Base-by-base conservation (phyloP, 345 rosid genomes). In the Mangifera indica region DNA sequence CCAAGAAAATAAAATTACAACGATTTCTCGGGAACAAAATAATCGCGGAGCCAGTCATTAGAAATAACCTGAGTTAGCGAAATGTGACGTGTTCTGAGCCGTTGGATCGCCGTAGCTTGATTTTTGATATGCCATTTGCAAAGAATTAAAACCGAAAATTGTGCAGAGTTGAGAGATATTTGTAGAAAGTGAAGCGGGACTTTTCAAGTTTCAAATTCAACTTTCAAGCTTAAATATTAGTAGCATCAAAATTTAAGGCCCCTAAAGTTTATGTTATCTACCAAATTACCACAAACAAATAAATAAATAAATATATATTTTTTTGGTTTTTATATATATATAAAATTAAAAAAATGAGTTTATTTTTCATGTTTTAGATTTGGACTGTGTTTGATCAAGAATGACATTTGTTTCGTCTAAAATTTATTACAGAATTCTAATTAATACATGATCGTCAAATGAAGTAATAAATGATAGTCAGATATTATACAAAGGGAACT, bases 91-190 rank as follows among this genome's bases (percentile, higher is more conserved):
- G 63, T 73, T 71, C 54, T 63, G 76, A 63, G 51, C 59, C 59
- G 72, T 42, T 61, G 71, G 69, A 54, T 72, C 71, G 45, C 57
- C 37, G 71, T 48, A 61, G 73, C 65, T 67, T 49, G 81, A 37
- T 37, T 53, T 48, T 17, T 59, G 68, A 48, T 64, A 70, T 58
- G 72, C 77, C 82, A 80, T 83, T 9, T 37, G 12, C 40, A 67
- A 59, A 55, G 4, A 15, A n/a, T 11, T 29, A 0, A 45, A 70
- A n/a, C 5, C 15, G 40, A 22, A 45, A 20, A 18, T 22, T 54
- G n/a, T 34, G 1, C 17, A 20, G 18, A 17, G 42, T 37, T 37
- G 17, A 24, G 17, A 4, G 25, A 17, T 5, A 1, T 37, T 5
- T 60, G 26, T 46, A 24, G 56, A 15, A 40, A 0, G 40, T 20